These are phyloP conservation scores for Rhododendron simsii DNA, from an alignment of 148 eudicot species.

Conservation along the genomic window DNA sequence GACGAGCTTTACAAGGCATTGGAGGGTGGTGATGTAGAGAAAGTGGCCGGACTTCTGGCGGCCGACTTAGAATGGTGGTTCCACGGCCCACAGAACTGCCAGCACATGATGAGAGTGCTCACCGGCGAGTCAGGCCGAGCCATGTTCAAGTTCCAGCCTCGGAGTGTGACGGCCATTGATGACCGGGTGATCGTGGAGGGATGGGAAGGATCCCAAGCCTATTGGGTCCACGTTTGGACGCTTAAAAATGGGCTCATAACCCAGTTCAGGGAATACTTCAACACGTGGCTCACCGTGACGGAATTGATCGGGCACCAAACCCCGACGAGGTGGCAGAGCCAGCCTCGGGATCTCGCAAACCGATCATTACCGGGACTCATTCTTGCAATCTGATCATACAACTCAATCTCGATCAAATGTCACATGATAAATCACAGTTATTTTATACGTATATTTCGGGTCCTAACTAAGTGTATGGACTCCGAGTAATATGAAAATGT, in stretches of 20 bases:
- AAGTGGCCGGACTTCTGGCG: constrained; percentile 35
- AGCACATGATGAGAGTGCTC: constrained; percentile 78
- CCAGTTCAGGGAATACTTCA: constrained; percentile 77
- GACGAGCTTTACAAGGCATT: constrained; percentile 48
- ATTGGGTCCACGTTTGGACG: constrained; percentile 95
- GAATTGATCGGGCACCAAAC: constrained; percentile 29
- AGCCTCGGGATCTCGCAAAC: constrained; percentile 28
- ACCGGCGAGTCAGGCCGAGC: constrained; percentile 44
- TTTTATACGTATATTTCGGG: not conserved
- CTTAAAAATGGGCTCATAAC: constrained; percentile 53
- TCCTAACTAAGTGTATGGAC: not conserved
- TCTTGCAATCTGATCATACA: constrained; percentile 53
- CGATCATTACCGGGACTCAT: constrained; percentile 75
- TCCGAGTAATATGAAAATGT: not conserved
- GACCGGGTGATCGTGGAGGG: constrained; percentile 71
- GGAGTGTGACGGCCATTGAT: constrained; percentile 48
- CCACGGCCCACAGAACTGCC: constrained; percentile 82
- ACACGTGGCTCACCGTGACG: constrained; percentile 64
- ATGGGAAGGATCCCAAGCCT: constrained; percentile 58
- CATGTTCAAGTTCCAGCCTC: constrained; percentile 55
- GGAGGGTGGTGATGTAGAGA: constrained; percentile 30
- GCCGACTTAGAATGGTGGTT: constrained; percentile 90
- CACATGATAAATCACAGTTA: not conserved
- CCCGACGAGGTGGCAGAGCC: constrained; percentile 71
- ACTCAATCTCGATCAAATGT: not conserved